A percentile compares a stretch with the other conserved stretches of the same genome.
These are phyloP conservation scores for Scutellaria minor DNA, from an alignment of 257 asterid species.

Conservation along the genomic window DNA sequence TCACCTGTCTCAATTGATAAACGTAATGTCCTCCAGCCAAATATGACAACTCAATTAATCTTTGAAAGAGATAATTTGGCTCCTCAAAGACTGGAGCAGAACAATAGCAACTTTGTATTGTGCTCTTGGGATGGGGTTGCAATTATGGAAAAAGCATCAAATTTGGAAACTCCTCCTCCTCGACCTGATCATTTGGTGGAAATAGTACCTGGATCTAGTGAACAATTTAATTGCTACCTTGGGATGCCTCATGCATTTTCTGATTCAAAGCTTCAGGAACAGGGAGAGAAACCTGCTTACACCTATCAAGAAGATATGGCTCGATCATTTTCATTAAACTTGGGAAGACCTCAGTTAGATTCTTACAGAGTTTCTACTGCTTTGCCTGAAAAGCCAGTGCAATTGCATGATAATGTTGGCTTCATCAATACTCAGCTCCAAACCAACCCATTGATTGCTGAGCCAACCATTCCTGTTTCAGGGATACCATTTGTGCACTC, in stretches of 20 bases:
- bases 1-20: slow-evolving; percentile 34
- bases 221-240: slow-evolving; percentile 39
- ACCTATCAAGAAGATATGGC: slow-evolving; percentile 55
- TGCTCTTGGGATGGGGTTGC: slow-evolving; percentile 41
- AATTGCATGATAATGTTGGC: slow-evolving; percentile 45
- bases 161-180: slow-evolving; percentile 40
- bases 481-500: slow-evolving; percentile 37
- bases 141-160: slow-evolving; percentile 35
- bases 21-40: slow-evolving; percentile 40
- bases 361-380: slow-evolving; percentile 41
- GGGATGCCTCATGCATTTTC: slow-evolving; percentile 72
- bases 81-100: slow-evolving; percentile 42
- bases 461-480: slow-evolving; percentile 40
- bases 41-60: slow-evolving; percentile 41
- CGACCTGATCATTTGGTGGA: slow-evolving; percentile 42
- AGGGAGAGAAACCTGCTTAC: slow-evolving; percentile 50
- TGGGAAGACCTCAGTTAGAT: slow-evolving; percentile 52
- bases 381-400: slow-evolving; percentile 50
- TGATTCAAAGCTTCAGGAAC: slow-evolving; percentile 74
- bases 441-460: slow-evolving; percentile 40
- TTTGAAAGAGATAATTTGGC: slow-evolving; percentile 38
- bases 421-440: slow-evolving; percentile 45
- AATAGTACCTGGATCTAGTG: slow-evolving; percentile 40
- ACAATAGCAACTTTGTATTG: slow-evolving; percentile 35
- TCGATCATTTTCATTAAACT: slow-evolving; percentile 55